Conservation (phyloP, 2,329 filamentous ascomycete genomes). For the Alternaria gansuensis region DNA sequence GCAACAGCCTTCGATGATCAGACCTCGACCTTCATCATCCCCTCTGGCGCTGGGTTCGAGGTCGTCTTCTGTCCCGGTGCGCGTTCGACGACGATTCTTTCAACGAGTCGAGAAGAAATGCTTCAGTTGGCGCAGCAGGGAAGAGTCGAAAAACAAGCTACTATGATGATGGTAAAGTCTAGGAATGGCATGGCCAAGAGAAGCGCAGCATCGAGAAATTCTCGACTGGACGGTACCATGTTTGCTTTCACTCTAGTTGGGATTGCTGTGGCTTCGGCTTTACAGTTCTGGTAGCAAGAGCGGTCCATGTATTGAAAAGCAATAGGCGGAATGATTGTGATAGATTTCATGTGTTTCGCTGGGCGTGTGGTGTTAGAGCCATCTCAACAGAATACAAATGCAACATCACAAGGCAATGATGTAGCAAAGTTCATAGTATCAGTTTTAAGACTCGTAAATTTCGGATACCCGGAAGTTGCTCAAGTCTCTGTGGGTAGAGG, state of each 20-base stretch:
- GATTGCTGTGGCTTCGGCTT: not conserved
- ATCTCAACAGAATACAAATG: not conserved
- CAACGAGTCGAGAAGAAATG: constrained; percentile 49
- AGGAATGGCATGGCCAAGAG: constrained; percentile 31
- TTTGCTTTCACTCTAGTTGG: constrained; percentile 22
- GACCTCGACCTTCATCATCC: constrained; percentile 66
- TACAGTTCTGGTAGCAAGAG: constrained; percentile 6
- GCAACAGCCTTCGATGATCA: constrained; percentile 65
- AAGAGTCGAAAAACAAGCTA: constrained; percentile 40
- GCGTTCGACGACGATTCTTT: constrained; percentile 60
- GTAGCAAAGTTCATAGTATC: not conserved
- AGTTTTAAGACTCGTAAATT: not conserved
- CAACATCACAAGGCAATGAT: not conserved
- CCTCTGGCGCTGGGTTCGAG: constrained; percentile 76
- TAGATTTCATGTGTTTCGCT: too few species aligned
- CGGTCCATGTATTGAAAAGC: not conserved
- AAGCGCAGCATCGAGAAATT: constrained; percentile 24
- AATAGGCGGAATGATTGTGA: too few species aligned
- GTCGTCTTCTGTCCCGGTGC: constrained; percentile 77
- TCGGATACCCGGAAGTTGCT: not conserved
- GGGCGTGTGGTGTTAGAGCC: too few species aligned
- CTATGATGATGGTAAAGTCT: constrained; percentile 27
- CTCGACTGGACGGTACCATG: constrained; percentile 14
- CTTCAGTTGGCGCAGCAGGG: constrained; percentile 46
- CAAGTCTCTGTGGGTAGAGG: not conserved